Evolutionary conservation across 2,329 filamentous ascomycete species (phyloP).

Genomic region (Aspergillus sp.): DNA sequence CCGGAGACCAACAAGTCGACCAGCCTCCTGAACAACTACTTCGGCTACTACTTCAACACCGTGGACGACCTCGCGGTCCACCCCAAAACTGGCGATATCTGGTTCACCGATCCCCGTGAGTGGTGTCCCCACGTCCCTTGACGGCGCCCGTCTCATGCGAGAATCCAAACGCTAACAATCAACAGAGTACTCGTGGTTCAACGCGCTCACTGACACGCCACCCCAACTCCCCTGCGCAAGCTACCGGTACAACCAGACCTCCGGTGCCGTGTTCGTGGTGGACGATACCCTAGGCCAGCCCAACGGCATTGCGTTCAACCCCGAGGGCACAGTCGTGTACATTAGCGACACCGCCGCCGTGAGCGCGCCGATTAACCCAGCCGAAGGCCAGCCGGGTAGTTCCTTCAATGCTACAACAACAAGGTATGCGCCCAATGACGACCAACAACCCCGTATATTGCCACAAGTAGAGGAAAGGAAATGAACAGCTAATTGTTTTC

Average conservation of each 20-base stretch:
- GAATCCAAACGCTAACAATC: neutral
- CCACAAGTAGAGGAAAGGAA: neutral
- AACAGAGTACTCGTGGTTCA: constrained; percentile 37
- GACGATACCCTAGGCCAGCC: constrained; percentile 42
- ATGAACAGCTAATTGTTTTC: neutral
- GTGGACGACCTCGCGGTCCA: constrained; percentile 20
- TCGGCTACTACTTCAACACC: constrained; percentile 32
- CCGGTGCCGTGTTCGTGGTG: constrained; percentile 40
- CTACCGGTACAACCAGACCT: constrained; percentile 44
- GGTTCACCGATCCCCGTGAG: constrained; percentile 48
- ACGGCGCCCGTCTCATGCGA: constrained; percentile 20
- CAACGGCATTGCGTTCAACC: constrained; percentile 47
- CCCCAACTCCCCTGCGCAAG: constrained; percentile 29
- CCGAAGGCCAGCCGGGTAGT: constrained; percentile 21
- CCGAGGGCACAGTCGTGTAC: constrained; percentile 44
- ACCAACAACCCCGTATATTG: no score
- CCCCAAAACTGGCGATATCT: constrained; percentile 48
- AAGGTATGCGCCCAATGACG: constrained; percentile 10
- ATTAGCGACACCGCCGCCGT: constrained; percentile 41
- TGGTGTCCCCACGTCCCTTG: constrained; percentile 11
- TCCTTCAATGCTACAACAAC: constrained; percentile 29
- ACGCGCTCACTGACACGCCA: constrained; percentile 33
- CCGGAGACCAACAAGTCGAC: constrained; percentile 42
- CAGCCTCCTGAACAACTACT: constrained; percentile 46
- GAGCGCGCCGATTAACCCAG: constrained; percentile 20